Evolutionary conservation across 495 filamentous ascomycete genomes (phyloP), one percentile per base, ranked within the genome.

Genomic region (Glarea lozoyensis): DNA sequence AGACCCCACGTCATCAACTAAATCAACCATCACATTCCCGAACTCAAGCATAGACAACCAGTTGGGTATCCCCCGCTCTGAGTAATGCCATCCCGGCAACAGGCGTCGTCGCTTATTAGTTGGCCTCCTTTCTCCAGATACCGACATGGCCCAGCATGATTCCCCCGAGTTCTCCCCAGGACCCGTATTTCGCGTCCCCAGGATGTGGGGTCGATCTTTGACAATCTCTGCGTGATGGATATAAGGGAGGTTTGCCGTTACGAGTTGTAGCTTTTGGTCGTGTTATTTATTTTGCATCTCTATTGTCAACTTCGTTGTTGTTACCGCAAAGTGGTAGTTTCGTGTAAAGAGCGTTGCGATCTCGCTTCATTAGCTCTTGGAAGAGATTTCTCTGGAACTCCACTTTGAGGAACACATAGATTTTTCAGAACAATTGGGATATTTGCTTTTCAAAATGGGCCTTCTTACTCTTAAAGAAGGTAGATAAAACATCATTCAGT

Each of bases 361-460:
- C 3, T 43, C 13, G 18, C 12, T 34, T 27, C 34, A 34, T 20
- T 20, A 22, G 12, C 9, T 19, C 22, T 20, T 20, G 15, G 10
- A 20, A 21, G 35, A 35, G 17, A 34, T 25, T 43, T 34, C 7
- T 22, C 40, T 12, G 2, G 20, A 12, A 12, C 18, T 34, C 29
- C 15, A 11, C n/a, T 19, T 31, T 21, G 10, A 7, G 10, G 11
- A 6, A 34, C n/a, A 34, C 6, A 34, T 16, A 22, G 30, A 6
- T 15, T 35, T 20, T 35, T 13, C 9, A 35, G 36, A 6, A 37
- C 10, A 13, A 42, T 13, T 30, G 2, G 10, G 11, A 2, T 7
- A 38, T n/a, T n/a, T n/a, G 12, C 36, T 16, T 37, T 35, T 40
- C 58, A 69, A 49, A 32, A 80, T 82, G 76, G 72, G 70, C 40